Evolutionary conservation across 805 yeast species (phyloP), one percentile per base, ranked within the genome.

Genomic region (Kodamaea nitidulidarum): DNA sequence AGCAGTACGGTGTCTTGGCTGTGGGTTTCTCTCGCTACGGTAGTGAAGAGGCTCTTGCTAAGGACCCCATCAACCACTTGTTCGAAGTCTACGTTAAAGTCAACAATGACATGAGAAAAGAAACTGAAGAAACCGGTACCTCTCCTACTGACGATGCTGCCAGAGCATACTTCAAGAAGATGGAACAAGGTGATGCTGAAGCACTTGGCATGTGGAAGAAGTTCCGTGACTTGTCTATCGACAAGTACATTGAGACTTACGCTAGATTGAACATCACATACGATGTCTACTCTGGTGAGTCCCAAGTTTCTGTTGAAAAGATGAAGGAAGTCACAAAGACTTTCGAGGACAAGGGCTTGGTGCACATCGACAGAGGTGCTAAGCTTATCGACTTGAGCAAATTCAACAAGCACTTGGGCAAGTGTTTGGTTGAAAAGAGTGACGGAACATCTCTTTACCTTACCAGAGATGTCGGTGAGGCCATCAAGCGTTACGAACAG

Each of bases 391-490:
- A 93, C 60, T 75, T 93, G 61, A 79, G 86, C 48, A 77, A 77
- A 53, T 81, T 81, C 68, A 84, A 84, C 72, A 90, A 91, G 73
- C 90, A 90, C 61, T 73, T 93, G 45, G 98, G 97, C 49, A 91
- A 90, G 67, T 86, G 87, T 41, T 76, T 93, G 48, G 91, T 93
- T 36, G 88, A 88, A 61, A 95, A 93, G 67, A 80, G 88, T 16
- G 98, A 93, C 60, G 98, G 98, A 60, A 86, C 99, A 16, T 85
- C 96, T 12, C 70, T 93, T 46, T 93, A 93, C 63, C 65, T 93
- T 55, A 90, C 98, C 46, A 81, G 99, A 71, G 99, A 93, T 64
- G 84, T 93, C 43, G 97, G 97, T 53, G 96, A 90, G 49, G 98
- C 98, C 40, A 80, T 83, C 57, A 87, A 84, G 57, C 91, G 99